Evolutionary conservation across 1,284 basidiomycete species (phyloP).

Genomic region (Malassezia furfur): DNA sequence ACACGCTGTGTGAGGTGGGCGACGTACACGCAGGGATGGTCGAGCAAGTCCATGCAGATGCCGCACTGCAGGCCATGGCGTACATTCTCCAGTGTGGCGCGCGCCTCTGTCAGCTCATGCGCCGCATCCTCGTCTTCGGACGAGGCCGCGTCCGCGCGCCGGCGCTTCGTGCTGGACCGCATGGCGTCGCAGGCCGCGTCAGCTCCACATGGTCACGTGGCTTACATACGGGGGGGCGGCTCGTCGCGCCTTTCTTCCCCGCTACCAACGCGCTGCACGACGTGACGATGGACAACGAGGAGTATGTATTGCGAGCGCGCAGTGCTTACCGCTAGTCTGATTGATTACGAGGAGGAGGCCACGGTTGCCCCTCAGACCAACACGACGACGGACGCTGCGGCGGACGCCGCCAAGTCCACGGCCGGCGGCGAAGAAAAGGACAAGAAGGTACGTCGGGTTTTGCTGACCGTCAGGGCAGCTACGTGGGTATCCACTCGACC

Average conservation of each 20-base stretch:
- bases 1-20: conserved; percentile 17
- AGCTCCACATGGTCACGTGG: conserved; percentile 13
- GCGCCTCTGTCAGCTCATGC: not conserved
- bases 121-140: not conserved
- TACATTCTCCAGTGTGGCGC: not conserved
- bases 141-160: not conserved
- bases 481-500: conserved; percentile 48
- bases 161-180: conserved; percentile 3
- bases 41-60: conserved; percentile 15
- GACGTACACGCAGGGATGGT: conserved; percentile 15
- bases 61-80: conserved; percentile 7
- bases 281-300: conserved; percentile 47
- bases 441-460: conserved; percentile 28
- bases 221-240: conserved; percentile 1
- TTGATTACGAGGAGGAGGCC: conserved; percentile 49
- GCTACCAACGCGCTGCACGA: conserved; percentile 2
- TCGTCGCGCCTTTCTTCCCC: conserved; percentile 2
- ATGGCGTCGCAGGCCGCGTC: conserved; percentile 1
- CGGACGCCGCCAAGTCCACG: conserved; percentile 22
- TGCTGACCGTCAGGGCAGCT: conserved; percentile 27
- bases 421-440: conserved; percentile 35
- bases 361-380: conserved; percentile 22
- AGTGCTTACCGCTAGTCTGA: conserved; percentile 28
- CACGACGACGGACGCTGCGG: conserved; percentile 30
- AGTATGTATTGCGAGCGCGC: conserved; percentile 28